Evolutionary conservation across 2,329 filamentous ascomycete species (phyloP).

Genomic region (Sporothrix euskadiensis): DNA sequence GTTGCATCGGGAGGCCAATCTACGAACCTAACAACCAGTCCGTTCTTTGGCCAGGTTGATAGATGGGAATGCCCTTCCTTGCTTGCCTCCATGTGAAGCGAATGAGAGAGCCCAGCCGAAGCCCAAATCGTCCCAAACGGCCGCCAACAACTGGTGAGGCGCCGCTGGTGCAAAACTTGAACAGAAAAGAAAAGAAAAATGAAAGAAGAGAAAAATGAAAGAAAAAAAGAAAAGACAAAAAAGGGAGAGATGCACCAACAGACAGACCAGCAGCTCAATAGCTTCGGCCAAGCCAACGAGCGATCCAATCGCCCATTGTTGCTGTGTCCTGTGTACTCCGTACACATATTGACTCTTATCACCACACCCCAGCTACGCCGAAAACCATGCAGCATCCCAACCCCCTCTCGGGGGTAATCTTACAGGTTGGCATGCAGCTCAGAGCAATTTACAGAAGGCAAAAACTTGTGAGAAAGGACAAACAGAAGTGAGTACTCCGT

Average conservation of each 20-base stretch:
- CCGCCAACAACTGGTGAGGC: background rate
- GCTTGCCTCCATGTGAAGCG: background rate
- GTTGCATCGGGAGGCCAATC: background rate
- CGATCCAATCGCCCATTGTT: background rate
- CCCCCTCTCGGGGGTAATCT: constrained; percentile 12
- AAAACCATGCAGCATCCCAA: constrained; percentile 18
- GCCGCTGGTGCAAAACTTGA: background rate
- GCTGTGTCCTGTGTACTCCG: background rate
- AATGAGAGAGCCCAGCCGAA: background rate
- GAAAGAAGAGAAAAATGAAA: background rate
- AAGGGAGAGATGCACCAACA: background rate
- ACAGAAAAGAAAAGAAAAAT: too few relatives aligned
- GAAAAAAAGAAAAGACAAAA: too few relatives aligned
- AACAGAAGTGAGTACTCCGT: background rate
- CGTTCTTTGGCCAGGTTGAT: background rate
- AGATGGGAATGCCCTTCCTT: background rate
- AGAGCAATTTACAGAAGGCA: background rate
- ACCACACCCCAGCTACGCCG: constrained; percentile 19
- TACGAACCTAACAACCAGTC: background rate
- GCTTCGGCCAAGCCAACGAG: background rate
- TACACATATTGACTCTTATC: background rate
- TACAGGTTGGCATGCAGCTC: constrained; percentile 15
- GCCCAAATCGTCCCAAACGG: background rate
- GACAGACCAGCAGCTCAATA: background rate
- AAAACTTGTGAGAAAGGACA: background rate